Evolutionary conservation across 768 basidiomycete genomes (phyloP).

Genomic region (Symmetrospora coprosmae): DNA sequence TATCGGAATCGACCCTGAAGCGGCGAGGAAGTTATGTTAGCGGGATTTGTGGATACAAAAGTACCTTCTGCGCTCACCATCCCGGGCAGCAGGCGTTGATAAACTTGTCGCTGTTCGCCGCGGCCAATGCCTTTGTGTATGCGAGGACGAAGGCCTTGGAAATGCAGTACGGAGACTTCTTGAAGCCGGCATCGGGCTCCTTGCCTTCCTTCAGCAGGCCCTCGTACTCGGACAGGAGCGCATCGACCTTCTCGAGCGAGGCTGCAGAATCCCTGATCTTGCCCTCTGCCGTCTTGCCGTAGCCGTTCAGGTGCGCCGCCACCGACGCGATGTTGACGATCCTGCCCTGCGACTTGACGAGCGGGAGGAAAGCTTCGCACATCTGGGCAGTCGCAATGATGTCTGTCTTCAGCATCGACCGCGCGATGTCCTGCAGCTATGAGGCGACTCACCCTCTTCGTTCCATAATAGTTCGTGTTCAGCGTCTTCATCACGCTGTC

Average conservation of each 20-base stretch:
- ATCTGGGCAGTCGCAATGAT: background rate
- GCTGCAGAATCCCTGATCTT: background rate
- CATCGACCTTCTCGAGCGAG: background rate
- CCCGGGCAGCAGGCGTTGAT: constrained; percentile 6
- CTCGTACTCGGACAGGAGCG: background rate
- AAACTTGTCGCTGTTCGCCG: background rate
- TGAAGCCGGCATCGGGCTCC: background rate
- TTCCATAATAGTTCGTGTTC: background rate
- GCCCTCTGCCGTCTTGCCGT: background rate
- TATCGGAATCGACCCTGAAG: background rate
- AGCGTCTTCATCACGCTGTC: background rate
- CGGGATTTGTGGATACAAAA: too few relatives aligned
- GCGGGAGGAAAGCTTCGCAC: constrained; percentile 6
- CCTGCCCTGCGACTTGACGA: background rate
- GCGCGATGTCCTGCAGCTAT: background rate
- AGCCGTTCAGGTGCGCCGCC: background rate
- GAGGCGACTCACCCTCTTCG: background rate
- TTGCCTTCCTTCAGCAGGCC: background rate
- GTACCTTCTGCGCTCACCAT: too few relatives aligned
- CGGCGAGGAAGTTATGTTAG: too few relatives aligned
- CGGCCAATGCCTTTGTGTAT: background rate
- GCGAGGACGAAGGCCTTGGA: background rate
- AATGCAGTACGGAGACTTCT: background rate
- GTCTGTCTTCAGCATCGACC: background rate
- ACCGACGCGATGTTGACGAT: constrained; percentile 1